A percentile compares a stretch with the other conserved stretches of the same genome.
Conservation (phyloP, 2,329 filamentous ascomycete genomes). For the Aschersonia sp. region DNA sequence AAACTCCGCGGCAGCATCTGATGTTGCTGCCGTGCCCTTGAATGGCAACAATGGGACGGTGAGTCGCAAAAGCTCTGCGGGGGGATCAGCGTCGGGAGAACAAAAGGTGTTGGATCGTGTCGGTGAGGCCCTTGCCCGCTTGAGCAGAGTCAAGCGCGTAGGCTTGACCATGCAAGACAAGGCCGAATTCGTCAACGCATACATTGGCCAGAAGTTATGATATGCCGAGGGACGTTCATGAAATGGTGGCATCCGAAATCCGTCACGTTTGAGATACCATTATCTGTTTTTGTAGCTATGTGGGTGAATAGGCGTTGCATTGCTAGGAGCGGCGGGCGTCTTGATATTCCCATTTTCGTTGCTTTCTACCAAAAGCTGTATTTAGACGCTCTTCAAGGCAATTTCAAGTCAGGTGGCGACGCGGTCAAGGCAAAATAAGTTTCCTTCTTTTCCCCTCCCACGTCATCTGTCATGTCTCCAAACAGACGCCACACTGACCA, state of each 20-base stretch:
- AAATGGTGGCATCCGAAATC: no score
- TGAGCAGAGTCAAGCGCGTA: slow-evolving; percentile 81
- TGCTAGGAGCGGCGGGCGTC: slow-evolving; percentile 7
- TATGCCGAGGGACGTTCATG: not conserved
- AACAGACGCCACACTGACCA: no score
- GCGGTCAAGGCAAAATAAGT: no score
- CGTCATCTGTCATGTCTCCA: no score
- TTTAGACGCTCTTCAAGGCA: no score
- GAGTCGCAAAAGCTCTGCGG: slow-evolving; percentile 9
- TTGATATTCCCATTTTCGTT: not conserved
- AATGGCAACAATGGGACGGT: slow-evolving; percentile 13
- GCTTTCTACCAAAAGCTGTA: no score
- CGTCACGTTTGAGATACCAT: not conserved
- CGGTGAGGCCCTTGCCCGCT: slow-evolving; percentile 70
- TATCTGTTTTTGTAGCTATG: not conserved
- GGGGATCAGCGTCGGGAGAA: slow-evolving; percentile 37
- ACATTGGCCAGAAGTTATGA: slow-evolving; percentile 25
- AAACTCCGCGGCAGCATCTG: slow-evolving; percentile 28
- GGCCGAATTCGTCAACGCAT: slow-evolving; percentile 62
- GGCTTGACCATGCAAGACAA: slow-evolving; percentile 77
- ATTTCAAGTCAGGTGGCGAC: no score
- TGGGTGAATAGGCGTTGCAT: slow-evolving; percentile 7
- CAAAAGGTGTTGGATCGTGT: slow-evolving; percentile 61
- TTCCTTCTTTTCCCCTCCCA: no score
- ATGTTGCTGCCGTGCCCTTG: slow-evolving; percentile 17